Conservation (phyloP, 2,329 filamentous ascomycete genomes). For the Celoporthe dispersa region DNA sequence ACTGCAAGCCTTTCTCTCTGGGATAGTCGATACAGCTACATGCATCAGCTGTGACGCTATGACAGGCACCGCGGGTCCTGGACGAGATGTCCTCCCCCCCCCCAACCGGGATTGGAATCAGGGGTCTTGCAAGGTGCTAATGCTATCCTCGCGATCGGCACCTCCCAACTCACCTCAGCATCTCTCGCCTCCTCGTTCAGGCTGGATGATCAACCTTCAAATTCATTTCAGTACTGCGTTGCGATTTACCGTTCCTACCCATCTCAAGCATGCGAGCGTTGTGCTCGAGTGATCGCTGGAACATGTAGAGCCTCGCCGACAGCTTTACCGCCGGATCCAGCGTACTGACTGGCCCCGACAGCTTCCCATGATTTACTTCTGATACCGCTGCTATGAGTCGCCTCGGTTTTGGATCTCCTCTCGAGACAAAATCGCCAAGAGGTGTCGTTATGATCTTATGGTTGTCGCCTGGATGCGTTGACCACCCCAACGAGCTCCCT, state of each 20-base stretch:
- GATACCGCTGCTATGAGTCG: neutral
- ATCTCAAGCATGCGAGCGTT: neutral
- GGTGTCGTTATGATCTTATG: neutral
- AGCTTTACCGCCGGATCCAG: neutral
- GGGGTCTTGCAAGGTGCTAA: slow-evolving; percentile 20
- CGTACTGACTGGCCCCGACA: neutral
- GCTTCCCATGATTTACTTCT: neutral
- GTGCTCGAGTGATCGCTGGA: neutral
- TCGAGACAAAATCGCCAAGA: neutral
- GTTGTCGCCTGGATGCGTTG: neutral
- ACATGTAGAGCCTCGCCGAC: slow-evolving; percentile 6
- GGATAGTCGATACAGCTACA: neutral
- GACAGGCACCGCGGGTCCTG: neutral
- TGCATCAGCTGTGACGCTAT: neutral
- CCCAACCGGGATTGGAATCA: slow-evolving; percentile 4
- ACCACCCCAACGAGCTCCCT: neutral
- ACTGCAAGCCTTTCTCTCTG: neutral
- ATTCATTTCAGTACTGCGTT: neutral
- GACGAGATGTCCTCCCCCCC: slow-evolving; percentile 10
- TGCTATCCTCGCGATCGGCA: neutral
- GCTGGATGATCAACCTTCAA: neutral
- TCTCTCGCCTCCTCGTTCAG: neutral
- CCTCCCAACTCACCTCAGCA: neutral
- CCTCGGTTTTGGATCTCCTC: neutral
- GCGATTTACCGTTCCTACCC: neutral